Conservation (phyloP, 768 basidiomycete genomes). For the Hericium rajendrae region DNA sequence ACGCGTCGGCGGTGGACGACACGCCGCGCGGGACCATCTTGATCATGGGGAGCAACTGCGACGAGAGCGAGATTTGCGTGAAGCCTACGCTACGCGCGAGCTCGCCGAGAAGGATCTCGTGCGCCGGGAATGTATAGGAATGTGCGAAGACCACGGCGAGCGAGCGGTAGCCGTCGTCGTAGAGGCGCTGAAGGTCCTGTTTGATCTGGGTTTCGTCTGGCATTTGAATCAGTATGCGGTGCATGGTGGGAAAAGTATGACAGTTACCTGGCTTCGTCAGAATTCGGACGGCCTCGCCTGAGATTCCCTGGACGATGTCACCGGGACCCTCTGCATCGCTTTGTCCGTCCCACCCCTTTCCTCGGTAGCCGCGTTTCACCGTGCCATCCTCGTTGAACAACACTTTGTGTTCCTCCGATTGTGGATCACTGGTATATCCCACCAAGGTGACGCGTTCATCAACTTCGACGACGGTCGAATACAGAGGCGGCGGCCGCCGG, state of each 20-base stretch:
- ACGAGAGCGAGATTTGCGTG: slow-evolving; percentile 79
- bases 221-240: slow-evolving; percentile 3
- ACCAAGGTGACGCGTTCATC: slow-evolving; percentile 94
- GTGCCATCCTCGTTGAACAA: slow-evolving; percentile 68
- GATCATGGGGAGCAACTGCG: slow-evolving; percentile 86
- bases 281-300: slow-evolving; percentile 84
- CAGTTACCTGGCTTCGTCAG: slow-evolving; percentile 57
- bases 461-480: slow-evolving; percentile 62
- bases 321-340: slow-evolving; percentile 72
- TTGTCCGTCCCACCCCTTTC: slow-evolving; percentile 65
- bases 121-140: slow-evolving; percentile 85
- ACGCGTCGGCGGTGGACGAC: slow-evolving; percentile 90
- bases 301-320: slow-evolving; percentile 70
- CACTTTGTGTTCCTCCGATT: slow-evolving; percentile 65
- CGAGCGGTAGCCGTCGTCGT: slow-evolving; percentile 76
- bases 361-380: slow-evolving; percentile 58
- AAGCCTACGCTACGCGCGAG: slow-evolving; percentile 82
- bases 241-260: background rate
- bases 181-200: slow-evolving; percentile 57
- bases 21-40: slow-evolving; percentile 91
- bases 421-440: slow-evolving; percentile 86
- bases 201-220: slow-evolving; percentile 46
- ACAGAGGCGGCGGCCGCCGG: slow-evolving; percentile 65
- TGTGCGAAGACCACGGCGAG: slow-evolving; percentile 86
- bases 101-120: slow-evolving; percentile 64